Conservation (phyloP, 2,329 filamentous ascomycete genomes). For the Xylaria sp. region DNA sequence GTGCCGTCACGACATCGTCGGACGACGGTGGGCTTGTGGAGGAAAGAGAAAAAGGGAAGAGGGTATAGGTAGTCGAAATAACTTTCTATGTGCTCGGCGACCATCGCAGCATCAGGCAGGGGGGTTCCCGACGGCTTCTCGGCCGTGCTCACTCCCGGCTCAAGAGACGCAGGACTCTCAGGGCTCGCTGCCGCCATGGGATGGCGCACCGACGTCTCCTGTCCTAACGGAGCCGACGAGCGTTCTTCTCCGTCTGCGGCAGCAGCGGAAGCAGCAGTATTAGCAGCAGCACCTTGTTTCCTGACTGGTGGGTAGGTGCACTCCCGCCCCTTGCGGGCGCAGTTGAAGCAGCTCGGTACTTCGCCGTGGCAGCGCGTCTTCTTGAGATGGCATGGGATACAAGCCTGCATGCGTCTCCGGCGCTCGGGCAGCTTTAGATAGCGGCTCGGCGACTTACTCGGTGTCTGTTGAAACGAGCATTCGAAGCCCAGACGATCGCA, state of each 20-base stretch:
- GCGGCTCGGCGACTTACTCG: slow-evolving; percentile 39
- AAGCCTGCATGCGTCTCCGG: slow-evolving; percentile 48
- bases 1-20: slow-evolving; percentile 47
- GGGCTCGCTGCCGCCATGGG: not conserved
- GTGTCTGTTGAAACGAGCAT: slow-evolving; percentile 50
- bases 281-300: slow-evolving; percentile 11
- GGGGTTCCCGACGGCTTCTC: slow-evolving; percentile 22
- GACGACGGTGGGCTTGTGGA: slow-evolving; percentile 51
- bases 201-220: slow-evolving; percentile 16
- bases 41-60: slow-evolving; percentile 51
- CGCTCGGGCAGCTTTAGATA: slow-evolving; percentile 47
- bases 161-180: slow-evolving; percentile 9
- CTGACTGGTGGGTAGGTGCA: slow-evolving; percentile 44
- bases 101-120: slow-evolving; percentile 35
- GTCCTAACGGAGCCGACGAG: slow-evolving; percentile 9
- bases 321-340: slow-evolving; percentile 42
- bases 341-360: slow-evolving; percentile 48
- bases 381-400: slow-evolving; percentile 47
- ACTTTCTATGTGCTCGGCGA: slow-evolving; percentile 43
- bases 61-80: slow-evolving; percentile 50
- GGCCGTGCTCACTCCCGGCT: slow-evolving; percentile 27
- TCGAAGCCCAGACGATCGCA: slow-evolving; percentile 51
- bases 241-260: not conserved
- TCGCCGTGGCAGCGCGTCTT: slow-evolving; percentile 50
- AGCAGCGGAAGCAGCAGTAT: not conserved